These are phyloP conservation scores for Paramecium bursaria DNA, from an alignment of 73 alveolate genomes.

Conservation along the genomic window DNA sequence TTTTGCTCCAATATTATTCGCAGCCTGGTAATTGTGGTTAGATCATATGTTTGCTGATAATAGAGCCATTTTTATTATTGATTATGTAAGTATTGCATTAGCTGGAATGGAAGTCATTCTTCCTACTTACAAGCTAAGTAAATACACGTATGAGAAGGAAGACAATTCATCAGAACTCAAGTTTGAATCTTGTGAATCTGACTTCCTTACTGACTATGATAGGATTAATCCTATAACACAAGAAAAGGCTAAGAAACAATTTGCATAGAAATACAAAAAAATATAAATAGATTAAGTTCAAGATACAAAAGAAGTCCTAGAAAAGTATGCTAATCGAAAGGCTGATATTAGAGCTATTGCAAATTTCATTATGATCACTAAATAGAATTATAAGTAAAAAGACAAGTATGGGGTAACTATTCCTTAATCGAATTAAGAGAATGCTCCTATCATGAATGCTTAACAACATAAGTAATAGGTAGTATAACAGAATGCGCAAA, in stretches of 20 bases:
- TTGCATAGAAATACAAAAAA: too few relatives aligned
- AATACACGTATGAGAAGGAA: background rate
- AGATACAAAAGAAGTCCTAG: too few relatives aligned
- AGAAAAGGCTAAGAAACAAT: background rate
- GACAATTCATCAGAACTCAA: background rate
- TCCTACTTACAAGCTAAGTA: slow-evolving; percentile 7
- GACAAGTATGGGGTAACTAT: too few relatives aligned
- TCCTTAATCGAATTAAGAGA: too few relatives aligned
- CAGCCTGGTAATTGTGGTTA: background rate
- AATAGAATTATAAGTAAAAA: too few relatives aligned
- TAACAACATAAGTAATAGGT: too few relatives aligned
- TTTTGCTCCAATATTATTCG: slow-evolving; percentile 6
- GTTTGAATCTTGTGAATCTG: background rate
- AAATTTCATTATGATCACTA: too few relatives aligned
- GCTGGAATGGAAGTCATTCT: slow-evolving; percentile 28
- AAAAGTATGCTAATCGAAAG: too few relatives aligned
- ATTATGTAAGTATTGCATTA: background rate
- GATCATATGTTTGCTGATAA: slow-evolving; percentile 2
- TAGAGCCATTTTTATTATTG: background rate
- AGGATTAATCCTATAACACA: slow-evolving; percentile 40
- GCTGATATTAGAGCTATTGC: too few relatives aligned
- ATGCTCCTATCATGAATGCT: too few relatives aligned
- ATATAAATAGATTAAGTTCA: too few relatives aligned
- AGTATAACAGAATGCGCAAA: too few relatives aligned
- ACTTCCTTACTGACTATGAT: slow-evolving; percentile 30